These are phyloP conservation scores for Aspergillus asperescens DNA, from an alignment of 495 filamentous ascomycete genomes.

Conservation along the genomic window DNA sequence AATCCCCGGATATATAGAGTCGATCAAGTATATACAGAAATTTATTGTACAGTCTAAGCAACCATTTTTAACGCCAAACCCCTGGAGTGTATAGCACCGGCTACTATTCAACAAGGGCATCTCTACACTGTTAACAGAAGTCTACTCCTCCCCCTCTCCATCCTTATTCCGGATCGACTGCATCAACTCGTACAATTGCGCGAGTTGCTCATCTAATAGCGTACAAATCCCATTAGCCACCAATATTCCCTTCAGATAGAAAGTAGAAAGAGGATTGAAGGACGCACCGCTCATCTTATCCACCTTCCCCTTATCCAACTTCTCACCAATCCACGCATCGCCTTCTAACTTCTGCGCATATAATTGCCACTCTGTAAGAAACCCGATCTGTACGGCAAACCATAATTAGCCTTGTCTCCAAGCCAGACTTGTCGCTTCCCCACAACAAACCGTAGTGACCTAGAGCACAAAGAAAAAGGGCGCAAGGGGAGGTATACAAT, in stretches of 20 bases:
- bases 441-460: background rate
- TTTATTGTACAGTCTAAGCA: background rate
- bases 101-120: too few species aligned
- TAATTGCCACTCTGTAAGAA: conserved; percentile 91
- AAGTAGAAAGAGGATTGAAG: conserved; percentile 6
- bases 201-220: conserved; percentile 79
- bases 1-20: background rate
- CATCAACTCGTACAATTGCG: conserved; percentile 93
- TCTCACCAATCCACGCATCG: conserved; percentile 71
- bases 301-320: conserved; percentile 69
- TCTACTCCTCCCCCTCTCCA: conserved; percentile 18
- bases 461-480: background rate
- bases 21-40: background rate
- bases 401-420: background rate
- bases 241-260: background rate
- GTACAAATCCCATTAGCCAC: conserved; percentile 1
- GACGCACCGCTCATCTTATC: conserved; percentile 91
- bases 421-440: background rate
- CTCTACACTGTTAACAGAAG: too few species aligned
- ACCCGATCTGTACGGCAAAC: conserved; percentile 66
- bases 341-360: conserved; percentile 91
- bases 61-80: background rate
- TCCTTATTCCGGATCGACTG: conserved; percentile 59
- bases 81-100: too few species aligned
- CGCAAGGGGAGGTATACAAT: conserved; percentile 53